Evolutionary conservation across 257 asterid species (phyloP), one percentile per base, ranked within the genome.

Genomic region (Paulownia fortunei): DNA sequence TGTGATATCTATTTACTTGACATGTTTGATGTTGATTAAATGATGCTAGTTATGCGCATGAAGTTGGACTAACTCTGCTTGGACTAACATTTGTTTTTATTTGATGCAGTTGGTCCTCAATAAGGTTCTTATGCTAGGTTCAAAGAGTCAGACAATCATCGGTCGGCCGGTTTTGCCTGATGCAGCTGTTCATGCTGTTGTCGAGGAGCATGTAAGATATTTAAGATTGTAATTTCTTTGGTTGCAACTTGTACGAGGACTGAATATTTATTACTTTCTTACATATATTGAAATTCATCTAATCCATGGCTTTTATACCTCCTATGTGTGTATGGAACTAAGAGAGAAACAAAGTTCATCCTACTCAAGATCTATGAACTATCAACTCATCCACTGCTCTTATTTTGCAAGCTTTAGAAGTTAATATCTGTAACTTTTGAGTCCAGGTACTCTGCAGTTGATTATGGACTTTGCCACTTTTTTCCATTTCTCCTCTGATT

Each of bases 101-200:
- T 73, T 82, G 55, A 39, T 82, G 86, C 93, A 95, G 98, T 80
- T 91, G 87, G 81, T 90, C 41, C 88, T 93, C 75, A 90, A 86
- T 82, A 92, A 85, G 92, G 92, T 95, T 86, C 90, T 95, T 84
- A 87, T 95, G 93, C 77, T 95, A 81, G 99, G 99, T 37, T 90
- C 98, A 41, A 51, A 58, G 76, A 70, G 87, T 13, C 97, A 90
- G 83, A 91, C 97, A 64, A 87, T 91, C 68, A 93, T 95, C 73
- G 99, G 99, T 16, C 87, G 99, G 67, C 99, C 99, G 23, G 47
- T 90, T 77, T 87, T 93, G 91, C 98, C 96, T 8, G 91, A 93
- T 79, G 98, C 97, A 39, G 86, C 93, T 84, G 99, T 93, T 80
- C 96, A 93, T 85, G 97, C 97, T 82, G 96, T 93, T 74, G 99